phyloP scores from a whole-genome alignment of 805 yeast genomes.

The Kodamaea kakaduensis region DNA sequence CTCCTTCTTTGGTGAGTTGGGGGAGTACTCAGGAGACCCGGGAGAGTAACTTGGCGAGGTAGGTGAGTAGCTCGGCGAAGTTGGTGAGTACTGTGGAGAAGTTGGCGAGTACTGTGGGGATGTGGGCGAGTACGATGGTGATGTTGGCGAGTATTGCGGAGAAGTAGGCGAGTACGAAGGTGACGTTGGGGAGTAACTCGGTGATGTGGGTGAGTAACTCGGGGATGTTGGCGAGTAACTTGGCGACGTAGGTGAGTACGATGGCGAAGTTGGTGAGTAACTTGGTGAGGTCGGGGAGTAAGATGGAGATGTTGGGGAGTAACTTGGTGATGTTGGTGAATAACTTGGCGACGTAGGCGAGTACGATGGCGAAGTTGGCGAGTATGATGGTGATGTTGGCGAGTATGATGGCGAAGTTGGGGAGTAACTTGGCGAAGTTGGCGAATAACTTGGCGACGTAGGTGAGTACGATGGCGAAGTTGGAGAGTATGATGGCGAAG shows the following conservation, averaged over 20 bases:
- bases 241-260: slow-evolving; percentile 77
- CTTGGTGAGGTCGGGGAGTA: slow-evolving; percentile 66
- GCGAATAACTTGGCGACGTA: slow-evolving; percentile 56
- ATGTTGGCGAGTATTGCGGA: slow-evolving; percentile 64
- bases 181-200: slow-evolving; percentile 62
- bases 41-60: slow-evolving; percentile 26
- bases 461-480: slow-evolving; percentile 65
- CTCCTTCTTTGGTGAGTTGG: slow-evolving; percentile 36
- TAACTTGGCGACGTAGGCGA: slow-evolving; percentile 71
- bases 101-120: slow-evolving; percentile 26
- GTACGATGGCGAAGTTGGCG: slow-evolving; percentile 51
- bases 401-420: slow-evolving; percentile 81
- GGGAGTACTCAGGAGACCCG: slow-evolving; percentile 42
- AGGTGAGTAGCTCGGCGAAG: slow-evolving; percentile 25
- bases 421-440: slow-evolving; percentile 65
- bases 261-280: slow-evolving; percentile 77
- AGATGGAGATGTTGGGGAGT: slow-evolving; percentile 55
- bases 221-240: slow-evolving; percentile 77
- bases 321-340: slow-evolving; percentile 68
- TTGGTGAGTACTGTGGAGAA: slow-evolving; percentile 26
- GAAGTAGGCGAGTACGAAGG: slow-evolving; percentile 69
- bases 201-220: slow-evolving; percentile 72
- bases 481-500: slow-evolving; percentile 62
- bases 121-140: slow-evolving; percentile 25
- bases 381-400: slow-evolving; percentile 51